Evolutionary conservation across 73 alveolate genomes (phyloP).

Genomic region (Paramecium sexaurelia): DNA sequence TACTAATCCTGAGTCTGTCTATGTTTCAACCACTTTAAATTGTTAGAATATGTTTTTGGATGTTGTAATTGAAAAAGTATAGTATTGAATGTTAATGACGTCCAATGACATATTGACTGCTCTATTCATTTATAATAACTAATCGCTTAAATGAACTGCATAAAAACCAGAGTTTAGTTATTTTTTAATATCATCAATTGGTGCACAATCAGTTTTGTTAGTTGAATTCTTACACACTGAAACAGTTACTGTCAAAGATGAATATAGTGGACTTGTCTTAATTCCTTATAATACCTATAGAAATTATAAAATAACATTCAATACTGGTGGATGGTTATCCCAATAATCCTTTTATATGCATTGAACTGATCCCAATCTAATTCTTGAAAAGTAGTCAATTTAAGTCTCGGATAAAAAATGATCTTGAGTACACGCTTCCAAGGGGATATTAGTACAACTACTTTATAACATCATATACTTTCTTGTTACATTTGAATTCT

Average conservation of each 20-base stretch:
- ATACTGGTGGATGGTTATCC: background rate
- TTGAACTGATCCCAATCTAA: background rate
- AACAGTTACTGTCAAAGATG: background rate
- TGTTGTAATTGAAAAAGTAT: background rate
- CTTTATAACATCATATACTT: background rate
- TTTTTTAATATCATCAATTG: background rate
- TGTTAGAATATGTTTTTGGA: background rate
- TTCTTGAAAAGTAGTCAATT: background rate
- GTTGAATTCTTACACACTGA: background rate
- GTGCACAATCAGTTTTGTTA: background rate
- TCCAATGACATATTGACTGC: background rate
- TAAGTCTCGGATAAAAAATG: background rate
- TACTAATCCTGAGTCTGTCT: background rate
- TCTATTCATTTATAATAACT: background rate
- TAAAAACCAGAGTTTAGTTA: background rate
- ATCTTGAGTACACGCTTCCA: background rate
- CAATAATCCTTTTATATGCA: background rate
- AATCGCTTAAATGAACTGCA: background rate
- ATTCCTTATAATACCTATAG: background rate
- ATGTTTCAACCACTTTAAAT: background rate
- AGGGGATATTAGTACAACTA: background rate
- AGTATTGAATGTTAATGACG: background rate
- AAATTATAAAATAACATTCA: background rate
- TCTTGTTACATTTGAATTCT: background rate
- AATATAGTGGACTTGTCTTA: background rate